These are phyloP conservation scores for Fragaria vesca DNA, from an alignment of 306 rosid species.

Conservation along the genomic window DNA sequence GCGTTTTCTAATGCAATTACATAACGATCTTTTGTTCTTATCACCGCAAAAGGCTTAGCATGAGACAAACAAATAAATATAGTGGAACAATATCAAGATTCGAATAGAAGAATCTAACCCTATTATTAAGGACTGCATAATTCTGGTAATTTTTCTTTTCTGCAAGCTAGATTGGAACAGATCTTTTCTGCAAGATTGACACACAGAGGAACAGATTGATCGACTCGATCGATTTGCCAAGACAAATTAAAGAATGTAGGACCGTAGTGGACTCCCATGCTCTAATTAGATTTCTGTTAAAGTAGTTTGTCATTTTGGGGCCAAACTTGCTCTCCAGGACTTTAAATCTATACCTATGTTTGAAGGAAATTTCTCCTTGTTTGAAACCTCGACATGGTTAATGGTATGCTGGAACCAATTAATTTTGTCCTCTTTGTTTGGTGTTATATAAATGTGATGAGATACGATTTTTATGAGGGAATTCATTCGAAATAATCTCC, in stretches of 20 bases:
- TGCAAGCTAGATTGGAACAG: too few relatives aligned
- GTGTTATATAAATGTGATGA: not conserved
- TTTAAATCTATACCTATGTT: conserved; percentile 2
- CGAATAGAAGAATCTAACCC: conserved; percentile 3
- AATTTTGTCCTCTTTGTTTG: conserved; percentile 32
- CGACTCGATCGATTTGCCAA: conserved; percentile 9
- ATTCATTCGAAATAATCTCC: conserved; percentile 19
- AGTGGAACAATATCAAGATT: conserved; percentile 7
- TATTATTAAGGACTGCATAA: not conserved
- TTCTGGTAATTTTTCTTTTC: not conserved
- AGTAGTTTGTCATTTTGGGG: conserved; percentile 55
- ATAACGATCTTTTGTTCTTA: conserved; percentile 2
- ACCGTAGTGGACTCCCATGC: conserved; percentile 26
- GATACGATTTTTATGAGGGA: not conserved
- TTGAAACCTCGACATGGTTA: conserved; percentile 2
- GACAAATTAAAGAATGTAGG: conserved; percentile 20
- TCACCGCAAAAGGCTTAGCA: conserved; percentile 22
- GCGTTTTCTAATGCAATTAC: conserved; percentile 11
- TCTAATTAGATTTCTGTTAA: conserved; percentile 28
- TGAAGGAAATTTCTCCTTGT: not conserved
- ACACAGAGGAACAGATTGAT: not conserved
- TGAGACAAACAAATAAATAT: conserved; percentile 24
- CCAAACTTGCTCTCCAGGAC: conserved; percentile 17
- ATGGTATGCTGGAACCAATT: conserved; percentile 4
- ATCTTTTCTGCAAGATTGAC: not conserved